A percentile compares a stretch with the other conserved stretches of the same genome.
Conservation (phyloP, 192 early-diverging fungal species). For the Mortierella hygrophila region DNA sequence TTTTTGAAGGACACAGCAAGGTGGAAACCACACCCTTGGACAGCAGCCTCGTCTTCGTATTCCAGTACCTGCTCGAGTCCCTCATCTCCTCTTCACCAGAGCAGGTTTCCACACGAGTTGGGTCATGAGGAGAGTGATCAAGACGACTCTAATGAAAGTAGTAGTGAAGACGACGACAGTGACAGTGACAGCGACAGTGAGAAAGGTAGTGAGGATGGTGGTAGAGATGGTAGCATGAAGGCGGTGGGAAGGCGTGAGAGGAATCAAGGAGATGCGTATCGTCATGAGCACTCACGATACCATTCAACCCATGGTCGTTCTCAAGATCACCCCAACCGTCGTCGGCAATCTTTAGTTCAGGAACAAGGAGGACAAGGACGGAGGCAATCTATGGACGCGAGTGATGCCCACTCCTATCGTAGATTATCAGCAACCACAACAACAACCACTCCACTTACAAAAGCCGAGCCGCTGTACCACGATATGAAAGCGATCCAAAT, state of each 20-base stretch:
- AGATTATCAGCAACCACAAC: neutral
- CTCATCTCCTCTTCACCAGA: neutral
- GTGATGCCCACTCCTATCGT: neutral
- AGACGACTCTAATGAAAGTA: neutral
- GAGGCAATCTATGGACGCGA: neutral
- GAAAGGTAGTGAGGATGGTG: neutral
- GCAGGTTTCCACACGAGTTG: conserved; percentile 26
- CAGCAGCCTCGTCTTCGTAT: neutral
- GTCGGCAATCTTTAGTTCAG: neutral
- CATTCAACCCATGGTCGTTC: neutral
- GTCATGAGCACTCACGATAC: neutral
- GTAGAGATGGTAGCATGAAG: neutral
- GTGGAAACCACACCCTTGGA: conserved; percentile 8
- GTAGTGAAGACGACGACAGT: neutral
- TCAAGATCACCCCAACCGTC: neutral
- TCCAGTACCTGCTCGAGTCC: conserved; percentile 12
- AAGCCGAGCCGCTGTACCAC: neutral
- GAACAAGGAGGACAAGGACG: neutral
- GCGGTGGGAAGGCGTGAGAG: neutral
- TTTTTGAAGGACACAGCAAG: conserved; percentile 21
- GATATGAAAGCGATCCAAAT: conserved; percentile 24
- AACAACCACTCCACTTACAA: neutral
- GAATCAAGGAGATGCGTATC: neutral
- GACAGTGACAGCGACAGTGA: neutral
- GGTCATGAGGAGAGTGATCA: conserved; percentile 4